phyloP scores from a whole-genome alignment of 2,329 filamentous ascomycete genomes.

The Cladophialophora yegresii region DNA sequence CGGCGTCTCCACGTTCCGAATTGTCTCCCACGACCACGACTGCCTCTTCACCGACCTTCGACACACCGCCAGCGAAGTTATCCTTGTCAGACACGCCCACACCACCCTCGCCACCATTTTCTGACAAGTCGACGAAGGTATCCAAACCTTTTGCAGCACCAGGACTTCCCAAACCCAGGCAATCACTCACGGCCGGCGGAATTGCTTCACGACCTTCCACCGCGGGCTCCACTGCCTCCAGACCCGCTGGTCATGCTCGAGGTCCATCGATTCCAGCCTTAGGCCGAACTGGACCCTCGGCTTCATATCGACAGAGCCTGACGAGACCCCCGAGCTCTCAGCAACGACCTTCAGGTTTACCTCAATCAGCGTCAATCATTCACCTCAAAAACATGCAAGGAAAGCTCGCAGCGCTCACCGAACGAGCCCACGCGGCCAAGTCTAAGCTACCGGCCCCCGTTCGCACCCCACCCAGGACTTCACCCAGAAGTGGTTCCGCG shows the following conservation, averaged over 20 bases:
- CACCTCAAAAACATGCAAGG: slow-evolving; percentile 93
- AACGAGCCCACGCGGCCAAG: slow-evolving; percentile 84
- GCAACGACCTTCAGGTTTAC: slow-evolving; percentile 45
- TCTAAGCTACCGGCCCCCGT: slow-evolving; percentile 86
- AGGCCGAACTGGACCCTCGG: slow-evolving; percentile 51
- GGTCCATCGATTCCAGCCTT: slow-evolving; percentile 60
- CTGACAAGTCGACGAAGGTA: slow-evolving; percentile 67
- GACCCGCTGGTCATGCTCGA: slow-evolving; percentile 52
- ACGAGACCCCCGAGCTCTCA: slow-evolving; percentile 32
- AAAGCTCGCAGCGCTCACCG: slow-evolving; percentile 95
- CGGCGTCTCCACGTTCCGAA: slow-evolving; percentile 58
- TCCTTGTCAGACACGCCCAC: slow-evolving; percentile 69
- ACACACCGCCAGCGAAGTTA: slow-evolving; percentile 77
- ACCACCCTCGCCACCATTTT: slow-evolving; percentile 91
- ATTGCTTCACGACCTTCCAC: slow-evolving; percentile 57
- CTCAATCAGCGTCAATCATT: slow-evolving; percentile 72
- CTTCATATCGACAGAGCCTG: slow-evolving; percentile 44
- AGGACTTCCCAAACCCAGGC: slow-evolving; percentile 48
- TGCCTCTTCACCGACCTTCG: slow-evolving; percentile 86
- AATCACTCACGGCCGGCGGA: slow-evolving; percentile 51
- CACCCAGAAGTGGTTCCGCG: slow-evolving; percentile 65
- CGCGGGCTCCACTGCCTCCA: slow-evolving; percentile 43
- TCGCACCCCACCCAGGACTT: slow-evolving; percentile 74
- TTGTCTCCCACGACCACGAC: slow-evolving; percentile 75
- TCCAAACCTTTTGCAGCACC: slow-evolving; percentile 57